Evolutionary conservation across 2,329 filamentous ascomycete genomes (phyloP), one percentile per base, ranked within the genome.

Genomic region (Sarocladium oryzae): DNA sequence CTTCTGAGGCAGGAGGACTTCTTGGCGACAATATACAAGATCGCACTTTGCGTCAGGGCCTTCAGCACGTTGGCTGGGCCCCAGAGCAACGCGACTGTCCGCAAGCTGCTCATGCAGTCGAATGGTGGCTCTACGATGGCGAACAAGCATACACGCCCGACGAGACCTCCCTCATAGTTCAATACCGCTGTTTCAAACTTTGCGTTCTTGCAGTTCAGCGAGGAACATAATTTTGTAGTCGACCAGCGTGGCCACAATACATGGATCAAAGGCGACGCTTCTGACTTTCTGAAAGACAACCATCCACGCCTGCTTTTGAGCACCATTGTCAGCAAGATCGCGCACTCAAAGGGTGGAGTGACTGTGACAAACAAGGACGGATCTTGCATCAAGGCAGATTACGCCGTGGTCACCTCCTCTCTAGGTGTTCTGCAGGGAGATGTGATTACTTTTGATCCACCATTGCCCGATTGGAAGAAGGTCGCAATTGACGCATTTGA

Each of bases 381-480:
- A 9, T 70, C 61, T 50, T 81, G 78, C 57, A 64, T 82, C 40
- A 58, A 68, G 51, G 79, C 79, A 6, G 71, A 74, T 20, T 79
- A 81, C 56, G 81, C 80, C 2, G 73, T 85, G 52, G 74, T 72
- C 55, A 85, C 81, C 0, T 84, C 85, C 63, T 81, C 78, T 0
- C 63, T 85, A 1, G 81, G 82, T 2, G 81, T 85, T 0, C 68
- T 85, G 4, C 81, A 85, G 60, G 75, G 79, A 53, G 72, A 78
- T 9, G 70, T 69, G 2, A 73, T 84, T 1, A 63, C 62, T 0
- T 85, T 85, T 60, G 60, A 68, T 3, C 82, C 82, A 0, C 55
- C 66, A 2, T 65, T 85, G 0, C 81, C 81, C 0, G 63, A 63
- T 1, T 84, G 80, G 81, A 85, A 85, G 61, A 68, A 49, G 73